Percentiles rank a stretch among this genome's conserved stretches.
phyloP scores from a whole-genome alignment of 306 rosid species.

The Prosopis cineraria region DNA sequence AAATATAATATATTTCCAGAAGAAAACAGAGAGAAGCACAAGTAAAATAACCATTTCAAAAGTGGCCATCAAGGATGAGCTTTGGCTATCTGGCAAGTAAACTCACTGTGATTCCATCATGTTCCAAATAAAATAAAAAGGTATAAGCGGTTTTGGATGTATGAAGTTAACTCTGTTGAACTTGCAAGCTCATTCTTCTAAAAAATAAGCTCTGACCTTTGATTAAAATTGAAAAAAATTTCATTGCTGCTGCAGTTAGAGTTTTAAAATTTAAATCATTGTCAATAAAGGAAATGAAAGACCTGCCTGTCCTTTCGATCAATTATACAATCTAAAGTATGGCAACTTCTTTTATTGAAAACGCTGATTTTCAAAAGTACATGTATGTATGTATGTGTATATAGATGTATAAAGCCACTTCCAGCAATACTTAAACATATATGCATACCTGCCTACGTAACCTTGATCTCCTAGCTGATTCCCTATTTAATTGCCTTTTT shows the following conservation, averaged over 20 bases:
- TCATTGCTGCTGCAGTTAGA: background rate
- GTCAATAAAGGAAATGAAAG: conserved; percentile 13
- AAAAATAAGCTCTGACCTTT: background rate
- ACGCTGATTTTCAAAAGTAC: background rate
- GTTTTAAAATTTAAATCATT: background rate
- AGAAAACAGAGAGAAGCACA: conserved; percentile 24
- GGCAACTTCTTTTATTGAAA: background rate
- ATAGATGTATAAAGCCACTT: background rate
- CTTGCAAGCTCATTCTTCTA: background rate
- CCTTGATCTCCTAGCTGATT: conserved; percentile 70
- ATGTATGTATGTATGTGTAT: background rate
- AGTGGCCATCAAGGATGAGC: background rate
- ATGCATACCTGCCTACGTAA: conserved; percentile 50
- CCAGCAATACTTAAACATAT: conserved; percentile 13
- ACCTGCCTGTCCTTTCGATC: conserved; percentile 1
- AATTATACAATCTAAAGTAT: conserved; percentile 1
- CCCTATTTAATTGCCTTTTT: conserved; percentile 61
- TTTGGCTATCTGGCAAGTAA: background rate
- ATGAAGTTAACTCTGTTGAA: conserved; percentile 8
- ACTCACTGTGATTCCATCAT: conserved; percentile 6
- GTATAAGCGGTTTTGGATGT: background rate
- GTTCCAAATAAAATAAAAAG: conserved; percentile 4
- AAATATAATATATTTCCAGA: background rate
- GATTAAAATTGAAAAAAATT: background rate
- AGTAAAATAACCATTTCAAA: conserved; percentile 13